phyloP scores from a whole-genome alignment of 352 stramenopile genomes.

The Phytophthora ramorum region DNA sequence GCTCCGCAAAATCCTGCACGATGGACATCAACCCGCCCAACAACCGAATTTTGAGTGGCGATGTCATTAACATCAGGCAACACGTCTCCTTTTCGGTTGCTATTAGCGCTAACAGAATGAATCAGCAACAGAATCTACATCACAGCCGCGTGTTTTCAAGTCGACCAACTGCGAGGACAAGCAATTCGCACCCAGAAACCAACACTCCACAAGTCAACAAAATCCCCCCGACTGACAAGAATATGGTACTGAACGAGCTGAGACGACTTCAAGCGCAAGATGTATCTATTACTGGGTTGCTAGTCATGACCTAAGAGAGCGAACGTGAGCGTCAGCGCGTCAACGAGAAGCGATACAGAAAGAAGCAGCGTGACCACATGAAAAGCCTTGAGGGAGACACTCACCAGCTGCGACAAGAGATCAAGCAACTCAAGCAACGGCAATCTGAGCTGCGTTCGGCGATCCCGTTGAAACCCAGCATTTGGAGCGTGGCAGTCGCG shows the following conservation, averaged over 20 bases:
- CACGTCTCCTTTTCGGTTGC: not conserved
- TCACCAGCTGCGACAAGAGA: not conserved
- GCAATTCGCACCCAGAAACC: not conserved
- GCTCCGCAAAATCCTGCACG: too few relatives aligned
- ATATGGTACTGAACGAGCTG: not conserved
- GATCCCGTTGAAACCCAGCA: not conserved
- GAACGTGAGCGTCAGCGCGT: not conserved
- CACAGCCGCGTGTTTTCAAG: not conserved
- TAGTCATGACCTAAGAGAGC: not conserved
- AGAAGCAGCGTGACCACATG: slow-evolving; percentile 1
- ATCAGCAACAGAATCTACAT: not conserved
- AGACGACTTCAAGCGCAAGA: not conserved
- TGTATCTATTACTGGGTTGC: not conserved
- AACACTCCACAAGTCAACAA: not conserved
- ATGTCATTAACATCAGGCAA: not conserved
- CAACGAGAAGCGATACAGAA: slow-evolving; percentile 16
- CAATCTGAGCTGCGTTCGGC: not conserved
- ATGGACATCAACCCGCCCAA: not conserved
- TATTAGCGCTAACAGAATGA: not conserved
- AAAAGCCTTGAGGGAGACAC: not conserved
- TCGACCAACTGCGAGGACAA: not conserved
- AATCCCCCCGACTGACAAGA: not conserved
- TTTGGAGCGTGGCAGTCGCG: slow-evolving; percentile 3
- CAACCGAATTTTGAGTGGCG: not conserved
- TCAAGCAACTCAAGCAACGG: not conserved